A percentile compares a stretch with the other conserved stretches of the same genome.
These are phyloP conservation scores for Carex cristatella DNA, from an alignment of 176 grass and related monocot species.

Conservation along the genomic window DNA sequence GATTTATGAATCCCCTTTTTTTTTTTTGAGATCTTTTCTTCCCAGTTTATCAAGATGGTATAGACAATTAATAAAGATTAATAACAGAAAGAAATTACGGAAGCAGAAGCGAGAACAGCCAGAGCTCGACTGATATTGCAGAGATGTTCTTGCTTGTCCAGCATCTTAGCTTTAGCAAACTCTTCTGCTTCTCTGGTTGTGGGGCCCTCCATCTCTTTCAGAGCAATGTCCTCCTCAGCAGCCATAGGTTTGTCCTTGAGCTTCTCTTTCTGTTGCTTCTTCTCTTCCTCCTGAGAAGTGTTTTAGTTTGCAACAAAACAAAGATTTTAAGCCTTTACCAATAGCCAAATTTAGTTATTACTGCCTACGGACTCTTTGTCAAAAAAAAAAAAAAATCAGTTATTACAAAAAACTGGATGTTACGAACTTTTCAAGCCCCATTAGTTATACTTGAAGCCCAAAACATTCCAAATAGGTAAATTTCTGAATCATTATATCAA, in stretches of 20 bases:
- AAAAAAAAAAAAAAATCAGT: background rate
- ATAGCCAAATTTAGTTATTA: slow-evolving; percentile 15
- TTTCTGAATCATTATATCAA: background rate
- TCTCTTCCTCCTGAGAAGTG: slow-evolving; percentile 70
- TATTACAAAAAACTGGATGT: slow-evolving; percentile 5
- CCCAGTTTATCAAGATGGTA: background rate
- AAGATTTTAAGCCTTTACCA: background rate
- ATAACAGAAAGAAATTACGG: slow-evolving; percentile 43
- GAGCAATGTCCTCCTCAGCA: slow-evolving; percentile 58
- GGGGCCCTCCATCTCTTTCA: slow-evolving; percentile 77
- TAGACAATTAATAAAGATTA: slow-evolving; percentile 18
- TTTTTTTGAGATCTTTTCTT: background rate
- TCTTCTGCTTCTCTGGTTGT: slow-evolving; percentile 65
- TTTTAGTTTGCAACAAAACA: slow-evolving; percentile 22
- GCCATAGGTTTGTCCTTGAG: slow-evolving; percentile 35
- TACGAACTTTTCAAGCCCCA: background rate
- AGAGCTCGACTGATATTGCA: slow-evolving; percentile 74
- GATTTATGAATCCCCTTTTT: slow-evolving; percentile 2
- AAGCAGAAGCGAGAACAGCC: slow-evolving; percentile 82
- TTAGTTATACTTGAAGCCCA: background rate
- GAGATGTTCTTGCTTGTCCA: slow-evolving; percentile 60
- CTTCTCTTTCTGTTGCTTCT: slow-evolving; percentile 71
- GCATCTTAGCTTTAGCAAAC: slow-evolving; percentile 49
- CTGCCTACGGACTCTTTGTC: too few relatives aligned
- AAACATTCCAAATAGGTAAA: background rate